phyloP scores from a whole-genome alignment of 306 rosid species.

The Alnus rubra region DNA sequence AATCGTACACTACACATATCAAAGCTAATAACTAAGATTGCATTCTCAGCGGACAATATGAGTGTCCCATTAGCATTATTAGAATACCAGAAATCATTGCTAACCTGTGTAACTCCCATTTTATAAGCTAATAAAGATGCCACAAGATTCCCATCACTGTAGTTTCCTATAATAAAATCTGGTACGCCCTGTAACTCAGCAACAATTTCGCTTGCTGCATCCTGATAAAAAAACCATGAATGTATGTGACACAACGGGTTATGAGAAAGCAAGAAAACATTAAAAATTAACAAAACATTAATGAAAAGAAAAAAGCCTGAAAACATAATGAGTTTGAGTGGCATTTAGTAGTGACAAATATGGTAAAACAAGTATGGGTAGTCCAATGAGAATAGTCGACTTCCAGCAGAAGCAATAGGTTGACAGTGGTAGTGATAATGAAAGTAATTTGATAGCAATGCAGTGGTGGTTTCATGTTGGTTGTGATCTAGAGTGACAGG shows the following conservation, averaged over 20 bases:
- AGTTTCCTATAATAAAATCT: conserved; percentile 92
- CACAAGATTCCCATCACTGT: conserved; percentile 96
- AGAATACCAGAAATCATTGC: conserved; percentile 14
- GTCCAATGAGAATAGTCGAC: neutral
- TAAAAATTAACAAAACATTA: neutral
- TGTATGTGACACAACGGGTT: conserved; percentile 7
- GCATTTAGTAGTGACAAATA: neutral
- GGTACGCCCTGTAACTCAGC: conserved; percentile 84
- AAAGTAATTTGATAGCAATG: neutral
- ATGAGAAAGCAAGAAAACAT: neutral
- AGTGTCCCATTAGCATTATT: conserved; percentile 9
- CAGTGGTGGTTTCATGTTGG: no score
- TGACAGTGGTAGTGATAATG: neutral
- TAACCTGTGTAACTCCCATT: conserved; percentile 97
- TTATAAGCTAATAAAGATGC: conserved; percentile 84
- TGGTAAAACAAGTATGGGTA: neutral
- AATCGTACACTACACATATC: conserved; percentile 68
- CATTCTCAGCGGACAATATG: conserved; percentile 11
- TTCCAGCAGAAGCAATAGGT: neutral
- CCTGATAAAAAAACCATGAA: conserved; percentile 51
- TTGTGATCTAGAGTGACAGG: no score
- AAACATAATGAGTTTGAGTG: neutral
- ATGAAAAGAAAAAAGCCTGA: neutral
- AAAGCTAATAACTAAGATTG: conserved; percentile 27
- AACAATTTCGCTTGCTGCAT: conserved; percentile 71